Evolutionary conservation across 2,329 filamentous ascomycete species (phyloP), one percentile per base, ranked within the genome.

Genomic region (Xylaria sp.): DNA sequence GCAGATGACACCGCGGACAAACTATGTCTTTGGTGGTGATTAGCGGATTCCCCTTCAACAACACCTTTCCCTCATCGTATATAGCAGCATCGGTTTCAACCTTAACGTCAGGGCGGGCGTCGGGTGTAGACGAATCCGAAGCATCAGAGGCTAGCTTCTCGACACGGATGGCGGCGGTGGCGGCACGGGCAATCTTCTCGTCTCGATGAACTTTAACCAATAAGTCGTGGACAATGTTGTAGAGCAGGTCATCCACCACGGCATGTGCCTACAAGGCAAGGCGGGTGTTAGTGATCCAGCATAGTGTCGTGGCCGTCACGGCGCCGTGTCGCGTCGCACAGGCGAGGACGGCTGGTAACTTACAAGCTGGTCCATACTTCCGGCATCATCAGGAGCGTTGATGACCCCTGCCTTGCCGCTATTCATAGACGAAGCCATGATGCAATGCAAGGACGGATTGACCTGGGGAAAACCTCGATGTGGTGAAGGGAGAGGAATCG

Each of bases 191-290:
- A 66, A 87, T 85, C 80, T 93, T 93, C 78, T 94, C 91, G 68
- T 90, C 85, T 67, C 89, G 89, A 75, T 94, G 91, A 40, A 87
- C 87, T 74, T 90, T 86, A 71, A 92, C 82, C 66, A 92, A 81
- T 53, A 92, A 82, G 73, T 91, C 89, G 75, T 90, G 88, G 68
- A 93, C 83, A 71, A 93, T 85, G 75, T 91, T 93, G 79, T 90
- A 87, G 64, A 94, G 80, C 58, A 89, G 78, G 72, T 93, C 90
- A 71, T 93, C 89, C 71, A 94, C 83, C 62, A 94, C 85, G 21
- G 84, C 79, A 72, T 87, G 83, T 66, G 87, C 81, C 87, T 89
- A 29, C 59, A 59, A 47, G 40, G 48, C 27, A 53, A 41, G 7
- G 44, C 38, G 33, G 29, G 37, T 60, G 49, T 62, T 23, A 62